A percentile compares a stretch with the other conserved stretches of the same genome.
These are phyloP conservation scores for Abrus precatorius DNA, from an alignment of 306 rosid genomes.

Conservation along the genomic window DNA sequence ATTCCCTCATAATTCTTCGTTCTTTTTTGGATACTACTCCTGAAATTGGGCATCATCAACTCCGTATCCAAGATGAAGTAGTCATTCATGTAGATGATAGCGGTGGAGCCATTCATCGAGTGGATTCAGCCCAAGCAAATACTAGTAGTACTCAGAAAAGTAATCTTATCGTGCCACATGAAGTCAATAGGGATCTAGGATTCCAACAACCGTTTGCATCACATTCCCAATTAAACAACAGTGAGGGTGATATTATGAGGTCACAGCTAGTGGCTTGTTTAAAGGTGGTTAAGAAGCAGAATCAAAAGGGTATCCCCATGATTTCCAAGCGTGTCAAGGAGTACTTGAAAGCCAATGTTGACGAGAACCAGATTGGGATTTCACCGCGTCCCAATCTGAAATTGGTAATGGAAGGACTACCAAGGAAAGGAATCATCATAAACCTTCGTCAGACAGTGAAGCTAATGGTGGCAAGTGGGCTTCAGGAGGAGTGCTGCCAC, in stretches of 20 bases:
- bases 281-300: not conserved
- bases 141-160: no score
- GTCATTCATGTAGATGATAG: not conserved
- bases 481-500: constrained; percentile 69
- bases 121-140: no score
- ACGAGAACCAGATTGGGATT: not conserved
- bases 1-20: constrained; percentile 11
- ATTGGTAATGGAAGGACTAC: constrained; percentile 67
- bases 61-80: not conserved
- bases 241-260: not conserved
- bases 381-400: constrained; percentile 46
- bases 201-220: no score
- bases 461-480: constrained; percentile 71
- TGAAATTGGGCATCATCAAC: not conserved
- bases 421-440: constrained; percentile 53
- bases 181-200: not conserved
- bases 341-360: not conserved
- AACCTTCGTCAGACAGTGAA: constrained; percentile 77
- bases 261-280: not conserved
- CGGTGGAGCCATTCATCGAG: no score
- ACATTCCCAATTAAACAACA: not conserved
- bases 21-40: not conserved
- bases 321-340: not conserved
- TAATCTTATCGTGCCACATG: no score
- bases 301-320: not conserved